phyloP scores from a whole-genome alignment of 2,329 filamentous ascomycete genomes.

The Conoideocrella luteorostrata region DNA sequence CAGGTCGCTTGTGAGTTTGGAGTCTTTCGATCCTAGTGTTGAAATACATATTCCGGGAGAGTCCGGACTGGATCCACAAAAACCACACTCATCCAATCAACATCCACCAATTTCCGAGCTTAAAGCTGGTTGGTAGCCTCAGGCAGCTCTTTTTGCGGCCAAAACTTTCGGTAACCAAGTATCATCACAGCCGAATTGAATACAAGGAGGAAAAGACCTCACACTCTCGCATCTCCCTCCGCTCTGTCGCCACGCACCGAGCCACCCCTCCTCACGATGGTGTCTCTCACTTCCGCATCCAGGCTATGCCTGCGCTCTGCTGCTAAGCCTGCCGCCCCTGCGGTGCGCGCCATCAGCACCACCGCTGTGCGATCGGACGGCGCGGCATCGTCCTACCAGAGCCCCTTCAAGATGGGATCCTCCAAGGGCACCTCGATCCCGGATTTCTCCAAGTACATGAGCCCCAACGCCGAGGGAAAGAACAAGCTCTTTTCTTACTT shows the following conservation, averaged over 20 bases:
- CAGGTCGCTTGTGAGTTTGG: too few relatives aligned
- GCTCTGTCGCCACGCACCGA: conserved; percentile 10
- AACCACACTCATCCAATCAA: conserved; percentile 36
- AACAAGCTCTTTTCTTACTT: conserved; percentile 96
- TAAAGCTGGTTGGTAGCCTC: conserved; percentile 29
- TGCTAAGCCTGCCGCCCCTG: conserved; percentile 33
- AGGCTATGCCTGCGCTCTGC: conserved; percentile 60
- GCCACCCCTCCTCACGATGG: conserved; percentile 42
- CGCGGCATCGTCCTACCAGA: conserved; percentile 48
- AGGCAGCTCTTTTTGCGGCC: conserved; percentile 32
- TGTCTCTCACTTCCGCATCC: conserved; percentile 62
- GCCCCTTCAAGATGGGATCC: conserved; percentile 58
- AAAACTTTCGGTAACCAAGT: conserved; percentile 36
- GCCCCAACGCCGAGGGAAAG: conserved; percentile 56
- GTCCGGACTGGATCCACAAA: conserved; percentile 18
- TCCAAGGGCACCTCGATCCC: conserved; percentile 65
- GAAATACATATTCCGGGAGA: conserved; percentile 22
- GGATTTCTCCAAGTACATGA: conserved; percentile 82
- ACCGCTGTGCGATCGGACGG: conserved; percentile 42
- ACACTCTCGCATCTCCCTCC: conserved; percentile 21
- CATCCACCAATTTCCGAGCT: conserved; percentile 40
- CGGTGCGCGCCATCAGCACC: conserved; percentile 51
- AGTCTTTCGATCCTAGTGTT: too few relatives aligned
- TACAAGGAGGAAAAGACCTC: conserved; percentile 42
- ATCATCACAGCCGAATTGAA: conserved; percentile 28